Percentiles rank a stretch among this genome's conserved stretches.
Conservation (phyloP, 2,329 filamentous ascomycete species). For the Chrysoporthe deuterocubensis region DNA sequence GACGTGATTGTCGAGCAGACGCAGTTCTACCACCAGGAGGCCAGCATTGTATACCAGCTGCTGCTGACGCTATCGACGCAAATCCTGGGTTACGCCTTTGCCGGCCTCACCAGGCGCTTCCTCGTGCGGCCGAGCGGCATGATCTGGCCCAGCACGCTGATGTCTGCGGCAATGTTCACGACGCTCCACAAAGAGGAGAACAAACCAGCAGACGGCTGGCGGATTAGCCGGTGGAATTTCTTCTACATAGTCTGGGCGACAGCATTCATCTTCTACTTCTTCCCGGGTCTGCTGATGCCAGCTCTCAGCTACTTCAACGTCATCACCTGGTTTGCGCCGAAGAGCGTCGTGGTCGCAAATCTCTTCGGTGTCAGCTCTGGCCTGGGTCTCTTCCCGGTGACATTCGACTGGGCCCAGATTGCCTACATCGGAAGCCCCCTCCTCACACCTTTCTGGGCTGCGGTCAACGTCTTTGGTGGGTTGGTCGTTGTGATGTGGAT, state of each 20-base stretch:
- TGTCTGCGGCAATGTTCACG: slow-evolving; percentile 88
- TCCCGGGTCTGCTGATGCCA: slow-evolving; percentile 81
- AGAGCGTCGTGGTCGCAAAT: slow-evolving; percentile 85
- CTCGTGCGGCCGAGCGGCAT: slow-evolving; percentile 84
- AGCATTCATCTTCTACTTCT: slow-evolving; percentile 81
- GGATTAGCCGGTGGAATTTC: slow-evolving; percentile 80
- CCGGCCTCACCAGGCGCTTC: slow-evolving; percentile 79
- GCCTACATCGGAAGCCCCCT: slow-evolving; percentile 86
- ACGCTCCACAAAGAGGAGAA: slow-evolving; percentile 86
- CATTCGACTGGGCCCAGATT: slow-evolving; percentile 91
- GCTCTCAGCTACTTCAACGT: slow-evolving; percentile 89
- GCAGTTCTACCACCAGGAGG: slow-evolving; percentile 84
- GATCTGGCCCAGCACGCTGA: slow-evolving; percentile 89
- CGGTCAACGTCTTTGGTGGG: slow-evolving; percentile 81
- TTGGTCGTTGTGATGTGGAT: slow-evolving; percentile 86
- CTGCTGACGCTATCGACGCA: slow-evolving; percentile 85
- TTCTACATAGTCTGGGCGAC: slow-evolving; percentile 75
- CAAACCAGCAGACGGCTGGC: slow-evolving; percentile 81
- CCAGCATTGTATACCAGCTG: slow-evolving; percentile 76
- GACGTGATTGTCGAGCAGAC: slow-evolving; percentile 91
- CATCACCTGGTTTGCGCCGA: slow-evolving; percentile 84
- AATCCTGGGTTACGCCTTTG: slow-evolving; percentile 84
- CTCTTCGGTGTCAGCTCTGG: slow-evolving; percentile 86
- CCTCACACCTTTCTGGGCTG: slow-evolving; percentile 84
- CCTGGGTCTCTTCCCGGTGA: slow-evolving; percentile 80